phyloP scores from a whole-genome alignment of 164 flowering plant genomes.

The Vitis riparia region DNA sequence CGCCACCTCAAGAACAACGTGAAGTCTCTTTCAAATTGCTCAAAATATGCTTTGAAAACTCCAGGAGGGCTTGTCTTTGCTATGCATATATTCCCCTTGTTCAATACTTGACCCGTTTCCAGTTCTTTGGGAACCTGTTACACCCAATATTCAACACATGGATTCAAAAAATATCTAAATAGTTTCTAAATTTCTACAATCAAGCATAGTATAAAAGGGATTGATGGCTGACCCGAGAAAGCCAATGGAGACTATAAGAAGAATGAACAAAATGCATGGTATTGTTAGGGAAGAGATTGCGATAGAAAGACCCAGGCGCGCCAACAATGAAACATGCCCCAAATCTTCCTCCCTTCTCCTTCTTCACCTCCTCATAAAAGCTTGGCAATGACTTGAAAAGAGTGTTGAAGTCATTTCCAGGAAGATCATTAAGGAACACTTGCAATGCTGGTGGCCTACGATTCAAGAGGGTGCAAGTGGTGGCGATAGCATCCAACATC shows the following conservation, averaged over 20 bases:
- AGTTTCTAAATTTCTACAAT: too few relatives aligned
- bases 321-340: constrained; percentile 9
- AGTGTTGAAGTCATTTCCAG: constrained; percentile 18
- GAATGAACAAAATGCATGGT: constrained; percentile 21
- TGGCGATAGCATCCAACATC: not conserved
- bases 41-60: constrained; percentile 10
- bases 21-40: constrained; percentile 20
- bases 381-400: constrained; percentile 17
- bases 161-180: too few relatives aligned
- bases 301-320: constrained; percentile 20
- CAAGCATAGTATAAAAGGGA: not conserved
- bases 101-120: not conserved
- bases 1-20: constrained; percentile 9
- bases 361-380: constrained; percentile 6
- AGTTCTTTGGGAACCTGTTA: constrained; percentile 8
- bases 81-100: constrained; percentile 16
- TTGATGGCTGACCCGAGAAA: constrained; percentile 12
- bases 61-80: constrained; percentile 12
- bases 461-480: not conserved
- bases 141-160: too few relatives aligned
- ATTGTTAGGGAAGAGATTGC: constrained; percentile 19
- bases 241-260: constrained; percentile 17
- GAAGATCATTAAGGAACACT: constrained; percentile 10
- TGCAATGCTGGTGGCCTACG: not conserved
- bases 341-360: constrained; percentile 1